These are phyloP conservation scores for Oryza nivara DNA, from an alignment of 176 grass and related monocot genomes.

Conservation along the genomic window DNA sequence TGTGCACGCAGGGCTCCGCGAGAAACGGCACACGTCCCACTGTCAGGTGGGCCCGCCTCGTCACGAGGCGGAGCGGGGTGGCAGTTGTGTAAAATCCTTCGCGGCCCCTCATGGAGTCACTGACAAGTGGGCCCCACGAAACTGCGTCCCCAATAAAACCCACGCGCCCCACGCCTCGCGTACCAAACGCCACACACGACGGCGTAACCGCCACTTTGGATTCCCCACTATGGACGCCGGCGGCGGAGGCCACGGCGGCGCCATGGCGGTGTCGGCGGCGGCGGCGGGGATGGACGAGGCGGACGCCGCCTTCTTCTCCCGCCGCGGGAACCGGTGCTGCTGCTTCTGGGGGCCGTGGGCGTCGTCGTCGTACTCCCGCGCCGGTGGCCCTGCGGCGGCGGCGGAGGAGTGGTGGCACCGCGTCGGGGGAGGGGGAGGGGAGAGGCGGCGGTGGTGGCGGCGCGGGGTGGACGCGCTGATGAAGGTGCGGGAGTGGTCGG, in stretches of 20 bases:
- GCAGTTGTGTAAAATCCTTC: neutral
- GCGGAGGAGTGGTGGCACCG: conserved; percentile 47
- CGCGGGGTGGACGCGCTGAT: conserved; percentile 60
- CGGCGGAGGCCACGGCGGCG: conserved; percentile 4
- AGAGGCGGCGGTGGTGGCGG: conserved; percentile 61
- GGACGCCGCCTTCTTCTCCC: conserved; percentile 52
- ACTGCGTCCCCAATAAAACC: conserved; percentile 32
- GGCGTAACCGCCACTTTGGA: neutral
- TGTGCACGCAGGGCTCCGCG: neutral
- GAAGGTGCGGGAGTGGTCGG: conserved; percentile 97
- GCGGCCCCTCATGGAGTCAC: neutral
- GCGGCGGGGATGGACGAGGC: conserved; percentile 33
- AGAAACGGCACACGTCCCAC: neutral
- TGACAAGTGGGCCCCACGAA: neutral
- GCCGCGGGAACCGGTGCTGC: conserved; percentile 49
- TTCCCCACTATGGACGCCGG: conserved; percentile 23
- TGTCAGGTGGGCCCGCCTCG: neutral
- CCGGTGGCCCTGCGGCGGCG: neutral
- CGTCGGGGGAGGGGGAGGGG: conserved; percentile 17
- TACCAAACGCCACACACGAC: neutral
- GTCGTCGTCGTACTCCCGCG: conserved; percentile 33
- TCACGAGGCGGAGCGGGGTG: neutral
- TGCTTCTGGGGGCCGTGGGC: conserved; percentile 73
- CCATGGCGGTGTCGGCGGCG: neutral
- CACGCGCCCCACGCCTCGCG: neutral